Base-by-base conservation (phyloP, 2,329 filamentous ascomycete genomes). In the Atkinsonella texensis region DNA sequence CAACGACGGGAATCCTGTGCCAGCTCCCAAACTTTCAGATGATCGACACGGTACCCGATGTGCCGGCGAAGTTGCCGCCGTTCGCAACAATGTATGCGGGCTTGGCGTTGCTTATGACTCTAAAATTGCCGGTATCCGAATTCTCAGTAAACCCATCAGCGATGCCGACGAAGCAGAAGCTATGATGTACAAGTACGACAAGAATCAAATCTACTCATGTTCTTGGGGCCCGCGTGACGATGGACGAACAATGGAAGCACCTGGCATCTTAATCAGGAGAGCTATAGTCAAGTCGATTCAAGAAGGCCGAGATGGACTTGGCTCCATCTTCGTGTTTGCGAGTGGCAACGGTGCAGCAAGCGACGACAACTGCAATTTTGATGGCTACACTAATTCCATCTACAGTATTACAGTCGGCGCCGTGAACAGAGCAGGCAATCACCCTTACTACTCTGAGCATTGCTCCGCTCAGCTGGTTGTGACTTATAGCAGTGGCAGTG, bases 321-420 rank as follows among this genome's bases (percentile, higher is more conserved):
- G 93, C 9, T 95, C 89, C 31, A 87, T 98, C 58, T 98, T 89
- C 62, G 93, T 98, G 51, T 98, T 98, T 68, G 93, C 93, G 43
- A 69, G 91, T 58, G 93, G 93, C 53, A 98, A 98, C 63, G 93
- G 93, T 53, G 94, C 91, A 10, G 74, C 76, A 3, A 81, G 74
- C 57, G 90, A 87, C 46, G 93, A 98, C 67, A 97, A 98, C 69
- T 98, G 93, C 77, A 98, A 98, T 67, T 98, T 98, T 65, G 93
- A 98, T 64, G 93, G 93, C 40, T 98, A 98, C 70, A 98, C 93
- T 54, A 98, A 98, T 73, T 96, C 90, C 65, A 98, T 98, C 60
- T 98, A 97, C 75, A 96, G 89, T 66, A 93, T 98, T 60, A 95
- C 90, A 0, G 89, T 98, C 17, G 93, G 93, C 39, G 91, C 91